These are phyloP conservation scores for cucumber (Cucumis sativus) DNA, from an alignment of 306 rosid genomes.

Conservation along the genomic window Cucumber_9930_V3 NC_026658.2:24253501-24254000, in stretches of 20 bases:
- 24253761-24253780: neutral
- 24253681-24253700: neutral
- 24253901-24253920: neutral
- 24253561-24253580: neutral
- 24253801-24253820: conserved; percentile 1
- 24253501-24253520: neutral
- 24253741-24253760: neutral
- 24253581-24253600: neutral
- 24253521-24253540: neutral
- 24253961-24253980: neutral
- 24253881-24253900: neutral
- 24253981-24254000: neutral
- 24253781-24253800: neutral
- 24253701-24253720: neutral
- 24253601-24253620: neutral
- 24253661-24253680: neutral
- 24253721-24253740: neutral
- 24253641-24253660: neutral
- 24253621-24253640: neutral
- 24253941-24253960: neutral
- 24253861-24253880: neutral
- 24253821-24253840: neutral
- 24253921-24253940: neutral
- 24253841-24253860: neutral
- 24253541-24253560: neutral